Evolutionary conservation across 2,329 filamentous ascomycete genomes (phyloP), one percentile per base, ranked within the genome.

Genomic region (Sclerotinia minor): DNA sequence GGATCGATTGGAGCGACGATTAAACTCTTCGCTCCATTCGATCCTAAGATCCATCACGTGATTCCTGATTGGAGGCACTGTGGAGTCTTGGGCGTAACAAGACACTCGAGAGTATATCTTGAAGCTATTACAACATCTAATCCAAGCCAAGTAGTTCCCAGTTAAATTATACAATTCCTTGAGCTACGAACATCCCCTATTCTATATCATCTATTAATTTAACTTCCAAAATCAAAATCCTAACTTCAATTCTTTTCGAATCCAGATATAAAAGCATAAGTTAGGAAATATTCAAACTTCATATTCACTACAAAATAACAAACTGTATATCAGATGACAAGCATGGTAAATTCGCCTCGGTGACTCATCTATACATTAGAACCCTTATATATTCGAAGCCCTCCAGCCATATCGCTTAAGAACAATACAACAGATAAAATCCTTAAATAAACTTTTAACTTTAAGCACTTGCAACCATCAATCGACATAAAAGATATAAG

Each of bases 171-270:
- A 24, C 13, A 61, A 4, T 0, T 6, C 8, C 21, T 38, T 50
- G 0, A 26, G 1, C 13, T 1, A 50, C 24, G 2, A 21, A 5
- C 19, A 0, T 11, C 13, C 7, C 32, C 26, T 19, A 2, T 29
- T 13, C 4, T 21, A 38, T 13, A 26, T 5, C 0, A 24, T 1
- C 8, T 24, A 0, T 8, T 2, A 7, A 50, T 13, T 17, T 1
- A 7, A 38, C 13, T n/a, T 1, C 5, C 7, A 24, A 61, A 29
- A 24, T 19, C 21, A 35, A 11, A 3, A n/a, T 19, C 19, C 7
- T 15, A 61, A 6, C 21, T 32, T 6, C 8, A 32, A 32, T 35
- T 3, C 2, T 11, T 1, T 2, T 7, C 19, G 5, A 41, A 15
- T 13, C 7, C 19, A 7, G 5, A 38, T 7, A 19, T 38, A 11